phyloP scores from a whole-genome alignment of 2,329 filamentous ascomycete species.

The Alternaria rosae region DNA sequence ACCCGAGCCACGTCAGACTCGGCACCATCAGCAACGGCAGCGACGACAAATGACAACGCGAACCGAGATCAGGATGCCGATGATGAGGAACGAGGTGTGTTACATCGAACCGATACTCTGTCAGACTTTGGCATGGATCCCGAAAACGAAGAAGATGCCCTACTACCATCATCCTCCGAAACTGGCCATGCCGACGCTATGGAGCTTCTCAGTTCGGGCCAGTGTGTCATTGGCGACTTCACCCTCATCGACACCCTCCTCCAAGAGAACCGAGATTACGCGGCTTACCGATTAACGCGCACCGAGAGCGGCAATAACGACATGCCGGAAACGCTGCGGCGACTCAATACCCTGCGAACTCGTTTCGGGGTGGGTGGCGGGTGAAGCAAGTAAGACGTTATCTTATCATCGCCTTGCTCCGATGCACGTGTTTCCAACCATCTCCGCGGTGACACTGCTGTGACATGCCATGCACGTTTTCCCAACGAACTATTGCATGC shows the following conservation, averaged over 20 bases:
- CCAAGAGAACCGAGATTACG: slow-evolving; percentile 52
- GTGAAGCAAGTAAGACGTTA: slow-evolving; percentile 24
- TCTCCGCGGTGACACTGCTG: slow-evolving; percentile 7
- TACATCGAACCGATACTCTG: slow-evolving; percentile 50
- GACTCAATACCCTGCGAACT: slow-evolving; percentile 43
- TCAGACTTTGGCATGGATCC: slow-evolving; percentile 53
- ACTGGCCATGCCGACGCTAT: slow-evolving; percentile 43
- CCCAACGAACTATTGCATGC: slow-evolving; percentile 9
- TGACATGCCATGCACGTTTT: slow-evolving; percentile 7
- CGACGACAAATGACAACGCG: slow-evolving; percentile 17
- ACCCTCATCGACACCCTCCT: slow-evolving; percentile 51
- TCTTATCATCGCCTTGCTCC: slow-evolving; percentile 12
- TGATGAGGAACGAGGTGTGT: slow-evolving; percentile 65
- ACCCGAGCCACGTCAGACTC: slow-evolving; percentile 17
- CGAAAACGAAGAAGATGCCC: slow-evolving; percentile 42
- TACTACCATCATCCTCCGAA: slow-evolving; percentile 40
- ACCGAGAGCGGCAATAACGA: slow-evolving; percentile 36
- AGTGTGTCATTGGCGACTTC: slow-evolving; percentile 56
- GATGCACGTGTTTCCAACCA: slow-evolving; percentile 6
- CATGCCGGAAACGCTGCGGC: slow-evolving; percentile 43
- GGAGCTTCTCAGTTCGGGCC: slow-evolving; percentile 57
- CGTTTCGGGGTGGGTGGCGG: slow-evolving; percentile 45
- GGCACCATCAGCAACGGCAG: slow-evolving; percentile 10
- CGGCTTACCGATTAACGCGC: slow-evolving; percentile 41
- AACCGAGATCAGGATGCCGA: slow-evolving; percentile 62